Base-by-base conservation (phyloP, 768 basidiomycete genomes). In the Pleurotus citrinopileatus region DNA sequence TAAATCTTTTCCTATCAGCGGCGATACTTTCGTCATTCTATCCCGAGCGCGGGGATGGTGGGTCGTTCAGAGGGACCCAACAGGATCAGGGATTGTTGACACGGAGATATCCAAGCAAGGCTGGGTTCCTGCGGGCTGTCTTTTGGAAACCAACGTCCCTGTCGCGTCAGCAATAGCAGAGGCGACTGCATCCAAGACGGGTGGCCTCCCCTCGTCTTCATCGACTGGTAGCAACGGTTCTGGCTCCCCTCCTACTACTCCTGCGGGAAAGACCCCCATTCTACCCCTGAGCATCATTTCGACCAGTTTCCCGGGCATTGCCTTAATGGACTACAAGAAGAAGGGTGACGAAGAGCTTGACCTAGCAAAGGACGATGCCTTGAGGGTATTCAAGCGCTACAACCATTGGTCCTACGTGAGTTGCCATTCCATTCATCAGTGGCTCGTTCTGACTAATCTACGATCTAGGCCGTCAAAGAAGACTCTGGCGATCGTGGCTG, bases 41-140 rank as follows among this genome's bases (percentile, higher is more conserved):
- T 91, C 91, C 52, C 85, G 95, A 51, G 88, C 94, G n/a, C 87
- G 95, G 53, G 96, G 97, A 1, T 99, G 97, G 97, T 99, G 96
- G 94, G 91, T 98, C 28, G 97, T 98, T 3, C 95, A 98, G 65
- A 86, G 91, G 28, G 97, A 99, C 68, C 89, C 89, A 26, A 84
- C 83, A 29, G 94, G 94, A 3, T 80, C 86, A 2, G 92, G 94
- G 8, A 68, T 84, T 19, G 84, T 92, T 25, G 88, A 87, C 63
- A 75, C 84, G 13, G 91, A 94, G 57, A 77, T 84, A 23, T 75
- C 79, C 38, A 89, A 89, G 66, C 93, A 94, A 63, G 94, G 94
- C 52, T 98, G 96, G 96, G 95, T 99, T 2, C 96, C 96, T 36
- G 95, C 96, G 3, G 96, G 96, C 28, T 99, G 96, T 67, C 76